Evolutionary conservation across 768 basidiomycete species (phyloP).

Genomic region (Termitomyces sp.): DNA sequence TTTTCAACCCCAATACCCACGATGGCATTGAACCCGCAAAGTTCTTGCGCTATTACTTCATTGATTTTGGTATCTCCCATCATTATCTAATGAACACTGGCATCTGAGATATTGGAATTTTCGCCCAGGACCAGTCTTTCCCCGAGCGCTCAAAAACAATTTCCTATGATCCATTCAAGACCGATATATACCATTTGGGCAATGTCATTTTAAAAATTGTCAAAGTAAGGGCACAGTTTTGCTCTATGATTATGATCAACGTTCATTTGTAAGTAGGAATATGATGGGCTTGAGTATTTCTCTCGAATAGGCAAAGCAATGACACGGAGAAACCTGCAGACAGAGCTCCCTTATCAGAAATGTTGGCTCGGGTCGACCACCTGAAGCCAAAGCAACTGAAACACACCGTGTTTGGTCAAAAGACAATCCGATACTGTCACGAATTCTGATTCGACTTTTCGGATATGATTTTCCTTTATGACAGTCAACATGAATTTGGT

Average conservation of each 20-base stretch:
- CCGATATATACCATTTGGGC: too few relatives aligned
- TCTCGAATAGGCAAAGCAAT: neutral
- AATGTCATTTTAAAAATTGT: neutral
- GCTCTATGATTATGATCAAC: neutral
- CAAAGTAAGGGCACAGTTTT: neutral
- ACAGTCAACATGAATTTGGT: too few relatives aligned
- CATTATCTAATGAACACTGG: constrained; percentile 18
- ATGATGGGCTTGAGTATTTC: neutral
- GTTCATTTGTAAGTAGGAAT: neutral
- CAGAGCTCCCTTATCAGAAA: neutral
- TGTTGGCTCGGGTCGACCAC: neutral
- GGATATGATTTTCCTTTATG: too few relatives aligned
- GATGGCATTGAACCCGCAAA: constrained; percentile 12
- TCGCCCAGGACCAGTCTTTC: constrained; percentile 38
- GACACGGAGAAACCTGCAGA: too few relatives aligned
- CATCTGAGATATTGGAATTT: constrained; percentile 20
- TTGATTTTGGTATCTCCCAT: too few relatives aligned
- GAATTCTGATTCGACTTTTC: too few relatives aligned
- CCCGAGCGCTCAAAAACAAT: too few relatives aligned
- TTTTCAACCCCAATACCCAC: constrained; percentile 1
- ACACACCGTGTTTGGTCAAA: too few relatives aligned
- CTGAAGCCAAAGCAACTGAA: neutral
- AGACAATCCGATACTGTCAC: too few relatives aligned
- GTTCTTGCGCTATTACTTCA: too few relatives aligned
- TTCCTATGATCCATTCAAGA: constrained; percentile 34